phyloP scores from a whole-genome alignment of 2,329 filamentous ascomycete genomes.

The Helotiales sp. region DNA sequence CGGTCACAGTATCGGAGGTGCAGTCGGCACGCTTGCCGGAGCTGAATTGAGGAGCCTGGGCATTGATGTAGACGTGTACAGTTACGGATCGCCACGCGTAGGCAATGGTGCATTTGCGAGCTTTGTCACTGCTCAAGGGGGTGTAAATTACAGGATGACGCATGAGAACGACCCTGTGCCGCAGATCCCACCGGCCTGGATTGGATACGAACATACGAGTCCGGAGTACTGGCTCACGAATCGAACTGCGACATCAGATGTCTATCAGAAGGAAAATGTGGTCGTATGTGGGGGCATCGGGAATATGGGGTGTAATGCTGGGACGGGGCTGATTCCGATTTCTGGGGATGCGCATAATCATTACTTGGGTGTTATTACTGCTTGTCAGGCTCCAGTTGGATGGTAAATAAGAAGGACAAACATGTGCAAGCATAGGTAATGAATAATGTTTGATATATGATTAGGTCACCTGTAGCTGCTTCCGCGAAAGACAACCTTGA shows the following conservation, averaged over 20 bases:
- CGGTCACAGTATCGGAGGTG: slow-evolving; percentile 42
- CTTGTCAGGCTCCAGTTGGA: slow-evolving; percentile 44
- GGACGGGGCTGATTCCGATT: slow-evolving; percentile 45
- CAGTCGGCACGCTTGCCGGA: slow-evolving; percentile 40
- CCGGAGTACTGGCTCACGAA: slow-evolving; percentile 70
- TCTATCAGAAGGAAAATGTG: slow-evolving; percentile 50
- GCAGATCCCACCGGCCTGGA: slow-evolving; percentile 63
- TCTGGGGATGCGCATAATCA: slow-evolving; percentile 52
- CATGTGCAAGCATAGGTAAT: too few species aligned
- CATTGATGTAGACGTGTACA: slow-evolving; percentile 31
- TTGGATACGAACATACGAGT: slow-evolving; percentile 67
- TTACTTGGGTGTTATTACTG: slow-evolving; percentile 55
- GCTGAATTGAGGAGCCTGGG: slow-evolving; percentile 34
- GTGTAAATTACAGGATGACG: slow-evolving; percentile 64
- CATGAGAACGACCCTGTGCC: slow-evolving; percentile 72
- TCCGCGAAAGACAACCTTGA: neutral
- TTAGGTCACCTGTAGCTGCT: neutral
- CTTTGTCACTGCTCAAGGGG: slow-evolving; percentile 40
- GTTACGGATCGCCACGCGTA: slow-evolving; percentile 41
- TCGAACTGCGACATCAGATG: slow-evolving; percentile 42
- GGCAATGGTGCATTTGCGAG: slow-evolving; percentile 39
- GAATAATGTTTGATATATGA: neutral
- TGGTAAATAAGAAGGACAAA: too few species aligned
- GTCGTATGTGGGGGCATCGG: slow-evolving; percentile 54
- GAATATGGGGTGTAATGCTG: slow-evolving; percentile 58